Evolutionary conservation across 2,329 filamentous ascomycete species (phyloP).

Genomic region (Neopestalotiopsis rosae): DNA sequence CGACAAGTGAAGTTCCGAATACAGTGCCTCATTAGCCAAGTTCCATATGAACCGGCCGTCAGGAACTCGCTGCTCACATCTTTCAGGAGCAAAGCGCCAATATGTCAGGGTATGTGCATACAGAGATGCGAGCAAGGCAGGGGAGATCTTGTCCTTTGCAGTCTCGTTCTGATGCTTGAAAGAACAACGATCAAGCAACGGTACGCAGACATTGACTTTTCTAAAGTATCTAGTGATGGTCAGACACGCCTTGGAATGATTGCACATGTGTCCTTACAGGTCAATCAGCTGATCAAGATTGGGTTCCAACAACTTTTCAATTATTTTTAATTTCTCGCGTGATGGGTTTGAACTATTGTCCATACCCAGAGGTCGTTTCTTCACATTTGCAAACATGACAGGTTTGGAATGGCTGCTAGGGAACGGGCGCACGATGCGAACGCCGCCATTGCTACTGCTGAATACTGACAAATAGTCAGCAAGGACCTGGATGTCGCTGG

Average conservation of each 20-base stretch:
- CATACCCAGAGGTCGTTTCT: slow-evolving; percentile 50
- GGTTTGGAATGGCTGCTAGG: slow-evolving; percentile 32
- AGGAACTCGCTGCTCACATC: slow-evolving; percentile 53
- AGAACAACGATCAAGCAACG: slow-evolving; percentile 60
- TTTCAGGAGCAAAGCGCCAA: slow-evolving; percentile 55
- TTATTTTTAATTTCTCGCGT: slow-evolving; percentile 55
- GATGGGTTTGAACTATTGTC: slow-evolving; percentile 42
- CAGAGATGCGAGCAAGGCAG: slow-evolving; percentile 60
- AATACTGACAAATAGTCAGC: slow-evolving; percentile 60
- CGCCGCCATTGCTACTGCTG: slow-evolving; percentile 23
- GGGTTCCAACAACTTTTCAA: slow-evolving; percentile 65
- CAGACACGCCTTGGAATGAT: slow-evolving; percentile 8
- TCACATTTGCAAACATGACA: slow-evolving; percentile 52
- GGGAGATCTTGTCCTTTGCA: slow-evolving; percentile 55
- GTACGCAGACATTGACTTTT: slow-evolving; percentile 64
- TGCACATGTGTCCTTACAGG: slow-evolving; percentile 40
- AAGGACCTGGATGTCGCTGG: slow-evolving; percentile 64
- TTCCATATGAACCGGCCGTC: slow-evolving; percentile 68
- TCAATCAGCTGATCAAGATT: slow-evolving; percentile 55
- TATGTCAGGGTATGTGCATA: slow-evolving; percentile 64
- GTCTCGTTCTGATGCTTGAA: slow-evolving; percentile 54
- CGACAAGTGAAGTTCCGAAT: slow-evolving; percentile 63
- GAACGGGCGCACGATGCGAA: slow-evolving; percentile 32
- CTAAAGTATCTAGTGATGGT: slow-evolving; percentile 53
- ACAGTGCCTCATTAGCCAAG: slow-evolving; percentile 62